Conservation (phyloP, 2,329 filamentous ascomycete species). For the Arthrobotrys pseudoclavata region DNA sequence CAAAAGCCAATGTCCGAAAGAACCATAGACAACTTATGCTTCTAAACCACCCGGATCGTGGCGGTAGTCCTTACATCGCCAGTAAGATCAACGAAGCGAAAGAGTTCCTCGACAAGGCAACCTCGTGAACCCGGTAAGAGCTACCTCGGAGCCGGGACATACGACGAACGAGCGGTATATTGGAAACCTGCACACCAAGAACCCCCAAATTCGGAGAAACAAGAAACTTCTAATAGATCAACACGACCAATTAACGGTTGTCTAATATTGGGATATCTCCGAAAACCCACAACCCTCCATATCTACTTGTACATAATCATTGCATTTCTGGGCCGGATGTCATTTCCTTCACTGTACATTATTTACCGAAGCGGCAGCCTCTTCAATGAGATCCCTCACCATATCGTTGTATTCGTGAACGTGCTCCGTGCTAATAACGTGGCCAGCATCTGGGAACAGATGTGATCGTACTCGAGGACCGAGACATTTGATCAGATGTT, state of each 20-base stretch:
- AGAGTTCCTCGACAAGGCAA: conserved; percentile 87
- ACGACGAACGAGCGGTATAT: neutral
- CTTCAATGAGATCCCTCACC: conserved; percentile 73
- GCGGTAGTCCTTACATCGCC: conserved; percentile 93
- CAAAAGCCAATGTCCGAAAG: conserved; percentile 94
- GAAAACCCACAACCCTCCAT: conserved; percentile 8
- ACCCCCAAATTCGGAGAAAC: neutral
- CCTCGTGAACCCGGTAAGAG: conserved; percentile 56
- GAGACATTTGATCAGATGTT: conserved; percentile 76
- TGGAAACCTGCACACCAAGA: conserved; percentile 20
- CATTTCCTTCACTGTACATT: conserved; percentile 30
- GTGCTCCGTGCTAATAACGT: conserved; percentile 81
- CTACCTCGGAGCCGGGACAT: neutral
- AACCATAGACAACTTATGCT: conserved; percentile 96
- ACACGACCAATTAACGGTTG: neutral
- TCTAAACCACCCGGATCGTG: conserved; percentile 96
- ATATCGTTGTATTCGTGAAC: conserved; percentile 77
- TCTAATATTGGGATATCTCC: conserved; percentile 12
- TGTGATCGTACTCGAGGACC: conserved; percentile 69
- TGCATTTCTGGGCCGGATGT: conserved; percentile 6
- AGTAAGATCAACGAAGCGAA: conserved; percentile 99
- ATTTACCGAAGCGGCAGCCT: conserved; percentile 64
- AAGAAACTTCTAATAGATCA: neutral
- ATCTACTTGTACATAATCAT: conserved; percentile 37
- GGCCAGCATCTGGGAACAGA: conserved; percentile 72